Conservation (phyloP, 495 filamentous ascomycete genomes). For the Glutinoglossum americanum region DNA sequence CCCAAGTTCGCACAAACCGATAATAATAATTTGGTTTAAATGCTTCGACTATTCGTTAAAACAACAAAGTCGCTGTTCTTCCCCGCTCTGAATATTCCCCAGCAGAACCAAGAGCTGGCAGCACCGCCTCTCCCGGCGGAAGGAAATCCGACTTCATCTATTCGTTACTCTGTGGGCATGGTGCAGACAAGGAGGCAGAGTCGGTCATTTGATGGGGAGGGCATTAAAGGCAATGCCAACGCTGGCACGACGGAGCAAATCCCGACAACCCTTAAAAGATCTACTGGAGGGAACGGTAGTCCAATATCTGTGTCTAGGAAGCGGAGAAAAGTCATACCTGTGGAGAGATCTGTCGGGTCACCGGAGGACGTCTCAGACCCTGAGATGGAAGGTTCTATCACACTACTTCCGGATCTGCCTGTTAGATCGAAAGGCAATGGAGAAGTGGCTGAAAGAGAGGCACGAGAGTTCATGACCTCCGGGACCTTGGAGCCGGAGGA, state of each 20-base stretch:
- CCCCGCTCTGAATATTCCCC: too few species aligned
- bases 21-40: too few species aligned
- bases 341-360: neutral
- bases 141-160: too few species aligned
- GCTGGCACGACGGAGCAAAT: neutral
- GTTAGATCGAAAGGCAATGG: neutral
- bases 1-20: too few species aligned
- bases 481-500: too few species aligned
- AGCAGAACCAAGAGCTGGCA: too few species aligned
- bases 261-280: neutral
- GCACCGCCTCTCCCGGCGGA: too few species aligned
- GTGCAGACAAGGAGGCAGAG: conserved; percentile 2
- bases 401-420: neutral
- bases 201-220: neutral
- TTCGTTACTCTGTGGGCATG: conserved; percentile 1
- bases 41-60: too few species aligned
- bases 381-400: neutral
- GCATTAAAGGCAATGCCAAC: neutral
- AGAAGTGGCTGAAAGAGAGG: too few species aligned
- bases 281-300: neutral
- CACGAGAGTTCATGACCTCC: too few species aligned
- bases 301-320: conserved; percentile 2
- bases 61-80: too few species aligned
- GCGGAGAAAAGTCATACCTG: neutral
- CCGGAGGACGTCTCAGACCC: neutral